Conservation (phyloP, 2,329 filamentous ascomycete species). For the Alternaria metachromatica region DNA sequence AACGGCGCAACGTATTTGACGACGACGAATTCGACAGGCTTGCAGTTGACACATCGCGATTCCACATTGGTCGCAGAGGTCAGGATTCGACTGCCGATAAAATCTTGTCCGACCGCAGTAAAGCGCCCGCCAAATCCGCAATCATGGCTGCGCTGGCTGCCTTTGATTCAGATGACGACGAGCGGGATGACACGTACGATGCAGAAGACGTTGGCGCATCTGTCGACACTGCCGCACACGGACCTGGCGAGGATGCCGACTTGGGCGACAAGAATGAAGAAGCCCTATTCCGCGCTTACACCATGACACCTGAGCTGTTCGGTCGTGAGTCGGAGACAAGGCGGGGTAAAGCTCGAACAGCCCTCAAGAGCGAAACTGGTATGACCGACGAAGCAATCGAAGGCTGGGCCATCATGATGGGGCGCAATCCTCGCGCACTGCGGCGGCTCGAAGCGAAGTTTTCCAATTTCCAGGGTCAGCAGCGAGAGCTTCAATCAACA, state of each 20-base stretch:
- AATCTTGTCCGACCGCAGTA: conserved; percentile 69
- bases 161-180: conserved; percentile 94
- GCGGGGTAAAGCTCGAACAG: conserved; percentile 65
- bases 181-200: conserved; percentile 96
- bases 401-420: conserved; percentile 89
- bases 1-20: conserved; percentile 78
- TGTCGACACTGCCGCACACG: conserved; percentile 68
- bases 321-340: conserved; percentile 74
- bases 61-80: conserved; percentile 80
- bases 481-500: conserved; percentile 69
- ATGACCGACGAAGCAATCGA: conserved; percentile 96
- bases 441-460: conserved; percentile 75
- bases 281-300: conserved; percentile 74
- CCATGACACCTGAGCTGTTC: conserved; percentile 69
- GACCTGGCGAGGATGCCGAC: conserved; percentile 62
- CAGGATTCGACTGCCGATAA: conserved; percentile 72
- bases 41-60: conserved; percentile 66
- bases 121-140: conserved; percentile 77
- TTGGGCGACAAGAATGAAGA: conserved; percentile 69
- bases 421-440: conserved; percentile 72
- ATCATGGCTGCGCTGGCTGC: conserved; percentile 86
- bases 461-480: conserved; percentile 68
- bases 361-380: conserved; percentile 75
- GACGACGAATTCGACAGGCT: conserved; percentile 76
- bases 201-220: conserved; percentile 89